Evolutionary conservation across 2,329 filamentous ascomycete genomes (phyloP), one percentile per base, ranked within the genome.

Genomic region (Trichoderma koningiopsis): DNA sequence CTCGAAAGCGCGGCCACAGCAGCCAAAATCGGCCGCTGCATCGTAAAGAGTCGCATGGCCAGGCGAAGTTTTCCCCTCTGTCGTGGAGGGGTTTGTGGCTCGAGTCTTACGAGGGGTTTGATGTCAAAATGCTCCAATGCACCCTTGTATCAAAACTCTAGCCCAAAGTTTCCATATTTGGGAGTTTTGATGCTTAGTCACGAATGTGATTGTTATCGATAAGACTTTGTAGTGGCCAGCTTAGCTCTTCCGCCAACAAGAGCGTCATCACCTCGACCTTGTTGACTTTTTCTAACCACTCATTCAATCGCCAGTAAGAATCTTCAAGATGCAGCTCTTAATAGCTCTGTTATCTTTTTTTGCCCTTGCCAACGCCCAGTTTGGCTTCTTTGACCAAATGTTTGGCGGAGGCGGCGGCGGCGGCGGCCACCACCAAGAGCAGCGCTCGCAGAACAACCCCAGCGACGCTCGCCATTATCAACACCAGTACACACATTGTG

Each of bases 311-410:
- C 19, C 31, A 43, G n/a, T 37, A 10, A 40, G 52, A 1, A 8
- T 47, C 11, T 4, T 52, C n/a, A 77, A 69, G 29, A 81, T 81
- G 79, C 76, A 74, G 16, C 72, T 75, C 47, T 61, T 80, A 16
- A 55, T 86, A 63, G 74, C 86, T 56, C 73, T 89, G 24, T 78
- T 93, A 19, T 82, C 92, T 61, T 79, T 93, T 33, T 77, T 92
- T 70, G 81, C 87, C 71, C 80, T 88, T 19, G 89, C 85, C 4
- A 83, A 86, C 69, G 93, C 93, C 13, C 95, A 98, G 81, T 98
- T 98, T 80, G 91, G 77, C 72, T 97, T 99, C 87, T 99, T 98
- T 82, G 94, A 97, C 79, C 93, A 98, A 76, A 97, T 98, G 93
- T 98, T 99, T 79, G 87, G 89, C 74, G 88, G 88, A 73, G 84